Percentiles rank a stretch among this genome's conserved stretches.
Evolutionary conservation across 2,329 filamentous ascomycete species (phyloP).

Genomic region (Cytospora chrysosperma): DNA sequence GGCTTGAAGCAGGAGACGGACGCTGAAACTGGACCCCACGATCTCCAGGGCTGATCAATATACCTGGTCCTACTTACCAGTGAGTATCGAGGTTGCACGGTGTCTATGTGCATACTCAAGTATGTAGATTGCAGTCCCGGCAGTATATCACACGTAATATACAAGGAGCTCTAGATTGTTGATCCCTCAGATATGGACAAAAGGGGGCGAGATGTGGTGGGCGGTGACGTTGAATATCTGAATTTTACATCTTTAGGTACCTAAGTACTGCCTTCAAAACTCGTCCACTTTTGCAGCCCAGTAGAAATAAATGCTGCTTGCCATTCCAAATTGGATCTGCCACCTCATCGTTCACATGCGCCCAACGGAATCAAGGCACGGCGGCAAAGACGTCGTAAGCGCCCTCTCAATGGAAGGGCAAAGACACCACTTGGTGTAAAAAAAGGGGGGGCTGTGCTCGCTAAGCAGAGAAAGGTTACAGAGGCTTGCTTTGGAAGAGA

Average conservation of each 20-base stretch:
- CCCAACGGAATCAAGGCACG: neutral
- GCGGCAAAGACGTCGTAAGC: neutral
- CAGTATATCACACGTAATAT: too few species aligned
- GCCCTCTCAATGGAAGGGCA: neutral
- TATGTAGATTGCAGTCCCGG: neutral
- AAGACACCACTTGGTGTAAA: neutral
- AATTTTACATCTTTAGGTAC: neutral
- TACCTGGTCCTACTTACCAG: too few species aligned
- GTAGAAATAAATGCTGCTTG: too few species aligned
- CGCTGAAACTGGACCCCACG: neutral
- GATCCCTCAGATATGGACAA: neutral
- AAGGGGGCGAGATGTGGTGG: neutral
- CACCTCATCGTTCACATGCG: neutral
- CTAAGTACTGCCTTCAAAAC: too few species aligned
- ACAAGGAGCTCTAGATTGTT: too few species aligned
- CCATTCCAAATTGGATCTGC: neutral
- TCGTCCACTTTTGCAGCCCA: too few species aligned
- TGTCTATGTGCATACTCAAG: too few species aligned
- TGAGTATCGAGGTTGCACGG: neutral
- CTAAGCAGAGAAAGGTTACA: neutral
- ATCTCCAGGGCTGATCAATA: neutral
- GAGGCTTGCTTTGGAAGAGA: neutral
- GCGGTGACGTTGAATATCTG: too few species aligned
- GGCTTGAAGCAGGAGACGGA: neutral
- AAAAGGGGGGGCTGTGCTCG: neutral